Percentiles rank a stretch among this genome's conserved stretches.
These are phyloP conservation scores for Albizia julibrissin DNA, from an alignment of 306 rosid species.

Conservation along the genomic window DNA sequence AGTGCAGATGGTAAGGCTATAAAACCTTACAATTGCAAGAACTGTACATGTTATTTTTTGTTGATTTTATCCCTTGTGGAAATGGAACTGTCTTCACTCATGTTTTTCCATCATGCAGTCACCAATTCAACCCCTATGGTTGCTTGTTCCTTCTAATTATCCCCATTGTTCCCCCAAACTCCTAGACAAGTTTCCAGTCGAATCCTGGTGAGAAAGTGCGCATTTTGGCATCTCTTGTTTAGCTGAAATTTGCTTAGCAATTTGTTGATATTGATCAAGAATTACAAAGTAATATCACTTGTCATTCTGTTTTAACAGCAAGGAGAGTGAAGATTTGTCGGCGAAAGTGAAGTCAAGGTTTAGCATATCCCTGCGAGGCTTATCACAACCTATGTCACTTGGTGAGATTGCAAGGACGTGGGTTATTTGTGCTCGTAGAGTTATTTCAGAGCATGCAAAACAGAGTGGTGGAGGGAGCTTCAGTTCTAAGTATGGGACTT, in stretches of 20 bases:
- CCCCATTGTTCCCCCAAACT: slow-evolving; percentile 91
- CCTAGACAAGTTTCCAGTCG: slow-evolving; percentile 88
- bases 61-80: background rate
- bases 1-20: slow-evolving; percentile 74
- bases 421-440: slow-evolving; percentile 89
- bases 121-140: slow-evolving; percentile 89
- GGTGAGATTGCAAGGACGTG: slow-evolving; percentile 87
- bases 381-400: slow-evolving; percentile 93
- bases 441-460: slow-evolving; percentile 87
- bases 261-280: slow-evolving; percentile 31
- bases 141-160: slow-evolving; percentile 94
- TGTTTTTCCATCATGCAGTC: slow-evolving; percentile 68
- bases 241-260: background rate
- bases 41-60: background rate
- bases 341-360: slow-evolving; percentile 83
- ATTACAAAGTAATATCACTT: slow-evolving; percentile 20
- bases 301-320: slow-evolving; percentile 47
- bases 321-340: slow-evolving; percentile 91
- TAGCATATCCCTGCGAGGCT: slow-evolving; percentile 77
- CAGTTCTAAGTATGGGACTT: slow-evolving; percentile 86
- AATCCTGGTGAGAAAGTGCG: slow-evolving; percentile 69
- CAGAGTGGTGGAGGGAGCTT: slow-evolving; percentile 98
- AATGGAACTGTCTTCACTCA: slow-evolving; percentile 29
- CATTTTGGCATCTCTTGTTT: slow-evolving; percentile 25
- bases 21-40: background rate